A percentile compares a stretch with the other conserved stretches of the same genome.
Evolutionary conservation across 2,329 filamentous ascomycete genomes (phyloP).

Genomic region (Zasmidium citrigriseum): DNA sequence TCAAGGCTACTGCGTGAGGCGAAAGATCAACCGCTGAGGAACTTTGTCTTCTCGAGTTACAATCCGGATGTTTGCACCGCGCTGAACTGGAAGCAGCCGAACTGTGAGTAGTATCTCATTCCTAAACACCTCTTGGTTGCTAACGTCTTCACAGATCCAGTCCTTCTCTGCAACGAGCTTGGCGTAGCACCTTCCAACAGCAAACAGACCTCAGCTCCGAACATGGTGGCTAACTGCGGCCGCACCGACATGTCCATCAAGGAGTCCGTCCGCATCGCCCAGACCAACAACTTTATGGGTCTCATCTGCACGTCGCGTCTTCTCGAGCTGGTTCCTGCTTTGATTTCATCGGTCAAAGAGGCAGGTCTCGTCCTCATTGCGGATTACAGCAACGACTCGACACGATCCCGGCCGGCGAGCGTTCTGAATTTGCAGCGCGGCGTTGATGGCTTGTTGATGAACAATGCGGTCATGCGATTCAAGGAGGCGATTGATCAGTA

Average conservation of each 20-base stretch:
- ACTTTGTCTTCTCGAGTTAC: slow-evolving; percentile 91
- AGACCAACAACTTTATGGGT: slow-evolving; percentile 98
- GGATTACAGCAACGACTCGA: slow-evolving; percentile 62
- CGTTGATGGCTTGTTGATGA: slow-evolving; percentile 82
- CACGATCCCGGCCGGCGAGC: slow-evolving; percentile 42
- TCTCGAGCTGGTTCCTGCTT: slow-evolving; percentile 86
- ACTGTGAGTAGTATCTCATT: slow-evolving; percentile 60
- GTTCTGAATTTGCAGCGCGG: slow-evolving; percentile 68
- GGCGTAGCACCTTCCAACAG: slow-evolving; percentile 28
- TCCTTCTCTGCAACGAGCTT: slow-evolving; percentile 92
- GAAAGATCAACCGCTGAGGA: slow-evolving; percentile 73
- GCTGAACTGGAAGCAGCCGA: slow-evolving; percentile 98
- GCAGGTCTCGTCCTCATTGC: slow-evolving; percentile 89
- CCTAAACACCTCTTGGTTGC: not conserved
- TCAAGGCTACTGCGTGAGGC: slow-evolving; percentile 68
- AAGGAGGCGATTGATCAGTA: slow-evolving; percentile 74
- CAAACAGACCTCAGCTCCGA: slow-evolving; percentile 6
- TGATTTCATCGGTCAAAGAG: slow-evolving; percentile 91
- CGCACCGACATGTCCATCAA: slow-evolving; percentile 83
- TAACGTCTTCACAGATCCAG: slow-evolving; percentile 61
- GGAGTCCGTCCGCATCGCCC: slow-evolving; percentile 87
- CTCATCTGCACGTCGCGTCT: slow-evolving; percentile 85
- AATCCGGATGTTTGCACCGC: slow-evolving; percentile 89
- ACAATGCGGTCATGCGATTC: slow-evolving; percentile 85
- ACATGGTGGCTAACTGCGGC: slow-evolving; percentile 60